Evolutionary conservation across 2,329 filamentous ascomycete species (phyloP), one percentile per base, ranked within the genome.

Genomic region (Elsinoe australis): DNA sequence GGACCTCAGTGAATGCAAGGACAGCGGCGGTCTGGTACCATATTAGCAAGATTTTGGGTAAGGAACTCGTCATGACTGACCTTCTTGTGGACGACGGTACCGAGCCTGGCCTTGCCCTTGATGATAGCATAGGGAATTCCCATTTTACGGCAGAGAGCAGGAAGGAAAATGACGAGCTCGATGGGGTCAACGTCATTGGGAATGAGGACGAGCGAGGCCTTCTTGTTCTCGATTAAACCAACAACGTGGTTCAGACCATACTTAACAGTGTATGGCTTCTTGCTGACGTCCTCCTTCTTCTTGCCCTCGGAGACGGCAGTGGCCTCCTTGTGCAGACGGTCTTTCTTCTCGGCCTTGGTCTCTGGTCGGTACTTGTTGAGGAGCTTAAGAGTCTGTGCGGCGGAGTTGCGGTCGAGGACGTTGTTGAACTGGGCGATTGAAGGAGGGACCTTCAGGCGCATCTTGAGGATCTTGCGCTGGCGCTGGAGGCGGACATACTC

Each of bases 331-430:
- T 86, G 82, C 59, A 98, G 80, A 75, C 92, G 88, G 79, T 98
- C 94, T 83, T 96, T 98, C 87, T 98, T 98, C 84, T 96, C 90
- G 64, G 79, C 76, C 83, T 95, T 96, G 73, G 87, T 94, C 82
- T 98, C 92, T 61, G 92, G 92, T 65, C 90, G 88, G 85, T 98
- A 98, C 82, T 98, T 98, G 86, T 95, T 94, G 69, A 98, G 86
- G 68, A 98, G 84, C 82, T 96, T 96, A 81, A 98, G 92, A 59
- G 87, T 79, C 78, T 96, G 90, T 64, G 88, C 86, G 61, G 94
- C 94, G 59, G 90, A 86, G 81, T 94, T 94, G 75, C 86, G 85
- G 81, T 94, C 87, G 64, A 96, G 85, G 63, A 94, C 88, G 73
- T 90, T 85, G 77, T 88, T 83, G 84, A 96, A 98, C 79, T 98